A percentile compares a stretch with the other conserved stretches of the same genome.
These are phyloP conservation scores for Castanea sativa DNA, from an alignment of 306 rosid genomes.

Conservation along the genomic window DNA sequence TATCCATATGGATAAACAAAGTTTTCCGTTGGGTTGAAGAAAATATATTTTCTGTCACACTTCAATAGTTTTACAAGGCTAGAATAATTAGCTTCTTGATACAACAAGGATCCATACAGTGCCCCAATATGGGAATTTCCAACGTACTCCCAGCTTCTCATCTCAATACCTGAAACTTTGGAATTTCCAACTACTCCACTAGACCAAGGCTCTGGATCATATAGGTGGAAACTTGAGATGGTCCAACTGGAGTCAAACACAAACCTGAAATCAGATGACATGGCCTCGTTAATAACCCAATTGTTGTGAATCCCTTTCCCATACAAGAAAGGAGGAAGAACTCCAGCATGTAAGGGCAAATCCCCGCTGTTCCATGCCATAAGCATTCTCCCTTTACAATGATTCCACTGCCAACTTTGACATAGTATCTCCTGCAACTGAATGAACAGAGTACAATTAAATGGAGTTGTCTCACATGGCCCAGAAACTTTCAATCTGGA, in stretches of 20 bases:
- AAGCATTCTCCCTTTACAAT: constrained; percentile 51
- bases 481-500: constrained; percentile 16
- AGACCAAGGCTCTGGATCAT: constrained; percentile 30
- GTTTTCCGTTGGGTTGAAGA: constrained; percentile 41
- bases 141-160: constrained; percentile 70
- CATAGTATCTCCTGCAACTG: constrained; percentile 59
- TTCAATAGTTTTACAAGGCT: constrained; percentile 52
- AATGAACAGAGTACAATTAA: constrained; percentile 29
- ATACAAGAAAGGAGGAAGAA: constrained; percentile 90
- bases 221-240: constrained; percentile 57
- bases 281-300: constrained; percentile 81
- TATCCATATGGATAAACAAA: constrained; percentile 30
- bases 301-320: constrained; percentile 72
- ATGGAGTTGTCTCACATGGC: constrained; percentile 17
- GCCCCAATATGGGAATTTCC: constrained; percentile 63
- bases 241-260: constrained; percentile 83
- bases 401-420: constrained; percentile 43
- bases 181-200: constrained; percentile 28
- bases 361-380: constrained; percentile 83
- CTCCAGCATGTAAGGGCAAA: constrained; percentile 67
- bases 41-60: constrained; percentile 45
- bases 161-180: constrained; percentile 33
- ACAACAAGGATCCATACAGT: constrained; percentile 68
- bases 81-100: constrained; percentile 44
- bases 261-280: constrained; percentile 72